These are phyloP conservation scores for Nakazawaea ishiwadae DNA, from an alignment of 805 yeast species.

Conservation along the genomic window DNA sequence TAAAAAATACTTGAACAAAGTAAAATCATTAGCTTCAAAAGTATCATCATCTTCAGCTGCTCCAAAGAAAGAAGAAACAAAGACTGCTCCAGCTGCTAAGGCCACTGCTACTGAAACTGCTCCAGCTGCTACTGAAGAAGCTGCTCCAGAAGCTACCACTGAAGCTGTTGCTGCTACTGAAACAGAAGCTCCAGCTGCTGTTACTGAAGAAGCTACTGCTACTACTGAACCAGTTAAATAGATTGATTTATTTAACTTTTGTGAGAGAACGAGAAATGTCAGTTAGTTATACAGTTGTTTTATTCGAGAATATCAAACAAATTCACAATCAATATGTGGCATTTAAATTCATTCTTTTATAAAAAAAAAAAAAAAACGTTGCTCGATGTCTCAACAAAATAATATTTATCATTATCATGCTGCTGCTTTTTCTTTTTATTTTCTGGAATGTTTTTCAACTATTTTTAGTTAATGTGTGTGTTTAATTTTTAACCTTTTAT, in stretches of 20 bases:
- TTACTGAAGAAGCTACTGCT: neutral
- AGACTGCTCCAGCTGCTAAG: neutral
- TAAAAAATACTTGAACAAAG: constrained; percentile 1
- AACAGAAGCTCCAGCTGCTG: neutral
- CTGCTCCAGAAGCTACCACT: neutral
- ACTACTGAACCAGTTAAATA: neutral
- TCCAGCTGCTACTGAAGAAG: neutral
- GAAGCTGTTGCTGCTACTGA: neutral
- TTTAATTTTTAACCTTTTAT: no score
- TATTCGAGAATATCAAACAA: no score
- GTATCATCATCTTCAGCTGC: neutral
- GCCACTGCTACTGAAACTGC: neutral
- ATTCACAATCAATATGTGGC: no score
- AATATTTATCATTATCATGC: no score
- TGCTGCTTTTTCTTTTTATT: no score
- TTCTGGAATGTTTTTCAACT: no score
- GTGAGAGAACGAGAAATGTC: no score
- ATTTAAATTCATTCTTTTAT: no score
- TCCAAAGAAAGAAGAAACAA: neutral
- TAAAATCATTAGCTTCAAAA: neutral
- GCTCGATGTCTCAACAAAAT: no score
- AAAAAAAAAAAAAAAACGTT: no score
- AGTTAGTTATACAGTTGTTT: no score
- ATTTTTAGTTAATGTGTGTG: no score
- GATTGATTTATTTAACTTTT: constrained; percentile 46